Conservation (phyloP, 352 stramenopile genomes). For the Blastocystis sp. region DNA sequence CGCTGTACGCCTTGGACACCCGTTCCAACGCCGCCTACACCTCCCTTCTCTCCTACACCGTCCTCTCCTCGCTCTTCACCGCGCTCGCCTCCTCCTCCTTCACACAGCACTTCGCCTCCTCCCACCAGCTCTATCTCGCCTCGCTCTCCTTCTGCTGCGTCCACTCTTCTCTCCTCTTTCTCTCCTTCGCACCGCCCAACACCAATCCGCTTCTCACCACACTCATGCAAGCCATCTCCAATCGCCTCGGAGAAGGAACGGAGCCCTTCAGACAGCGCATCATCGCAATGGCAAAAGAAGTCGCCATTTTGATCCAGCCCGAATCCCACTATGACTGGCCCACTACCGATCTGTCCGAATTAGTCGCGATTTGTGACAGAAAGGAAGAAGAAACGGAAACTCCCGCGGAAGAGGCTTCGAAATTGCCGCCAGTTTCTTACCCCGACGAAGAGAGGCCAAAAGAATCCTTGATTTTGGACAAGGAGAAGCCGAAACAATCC, state of each 20-base stretch:
- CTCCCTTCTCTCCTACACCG: background rate
- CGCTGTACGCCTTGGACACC: background rate
- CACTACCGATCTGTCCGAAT: background rate
- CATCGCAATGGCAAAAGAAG: conserved; percentile 7
- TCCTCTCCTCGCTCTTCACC: background rate
- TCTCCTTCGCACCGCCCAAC: background rate
- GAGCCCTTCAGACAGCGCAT: background rate
- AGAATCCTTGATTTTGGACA: background rate
- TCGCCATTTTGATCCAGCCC: conserved; percentile 3
- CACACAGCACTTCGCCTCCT: background rate
- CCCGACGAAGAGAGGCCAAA: background rate
- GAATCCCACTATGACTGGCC: conserved; percentile 53
- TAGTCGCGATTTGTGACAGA: conserved; percentile 14
- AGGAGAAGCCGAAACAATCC: background rate
- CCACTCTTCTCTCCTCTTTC: background rate
- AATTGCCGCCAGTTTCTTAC: no score
- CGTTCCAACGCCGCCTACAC: background rate
- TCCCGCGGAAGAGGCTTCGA: background rate
- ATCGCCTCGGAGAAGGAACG: background rate
- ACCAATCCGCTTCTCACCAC: background rate
- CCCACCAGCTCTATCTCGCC: conserved; percentile 11
- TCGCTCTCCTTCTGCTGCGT: conserved; percentile 36
- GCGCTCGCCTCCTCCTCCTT: conserved; percentile 21
- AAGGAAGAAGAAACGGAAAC: background rate
- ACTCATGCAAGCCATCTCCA: background rate